Percentiles rank a stretch among this genome's conserved stretches.
Evolutionary conservation across 345 rosid genomes (phyloP).

Genomic region (Eutrema heterophyllum): DNA sequence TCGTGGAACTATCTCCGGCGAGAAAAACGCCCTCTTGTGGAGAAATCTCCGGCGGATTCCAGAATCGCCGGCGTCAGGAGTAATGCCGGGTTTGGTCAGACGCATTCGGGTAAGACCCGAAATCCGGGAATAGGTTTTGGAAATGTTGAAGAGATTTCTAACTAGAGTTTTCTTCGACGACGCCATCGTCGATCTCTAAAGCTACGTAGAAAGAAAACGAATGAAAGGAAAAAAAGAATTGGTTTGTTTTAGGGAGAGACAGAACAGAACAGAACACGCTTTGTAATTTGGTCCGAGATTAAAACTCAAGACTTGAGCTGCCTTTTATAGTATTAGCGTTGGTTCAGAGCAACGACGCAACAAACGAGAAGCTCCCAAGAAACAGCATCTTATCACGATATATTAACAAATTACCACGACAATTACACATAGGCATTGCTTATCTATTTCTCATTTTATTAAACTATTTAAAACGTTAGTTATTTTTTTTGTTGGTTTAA

Average conservation of each 20-base stretch:
- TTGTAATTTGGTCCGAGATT: slow-evolving; percentile 14
- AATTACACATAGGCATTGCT: slow-evolving; percentile 20
- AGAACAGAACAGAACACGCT: slow-evolving; percentile 13
- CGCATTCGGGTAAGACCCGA: slow-evolving; percentile 33
- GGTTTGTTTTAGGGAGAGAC: neutral
- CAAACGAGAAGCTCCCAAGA: slow-evolving; percentile 20
- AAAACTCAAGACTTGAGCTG: slow-evolving; percentile 5
- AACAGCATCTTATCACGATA: slow-evolving; percentile 29
- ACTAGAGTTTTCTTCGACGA: slow-evolving; percentile 65
- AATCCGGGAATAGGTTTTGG: slow-evolving; percentile 44
- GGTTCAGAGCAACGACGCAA: slow-evolving; percentile 13
- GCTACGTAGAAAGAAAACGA: neutral
- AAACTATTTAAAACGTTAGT: neutral
- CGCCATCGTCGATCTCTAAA: slow-evolving; percentile 42
- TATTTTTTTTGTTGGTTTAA: too few relatives aligned
- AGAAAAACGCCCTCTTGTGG: slow-evolving; percentile 46
- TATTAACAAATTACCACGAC: slow-evolving; percentile 11
- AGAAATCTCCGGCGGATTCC: slow-evolving; percentile 61
- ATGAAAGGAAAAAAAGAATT: neutral
- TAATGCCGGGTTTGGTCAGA: slow-evolving; percentile 33
- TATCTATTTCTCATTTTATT: slow-evolving; percentile 9
- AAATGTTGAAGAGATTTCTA: slow-evolving; percentile 50
- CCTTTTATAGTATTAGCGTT: slow-evolving; percentile 21
- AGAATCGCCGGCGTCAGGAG: slow-evolving; percentile 60
- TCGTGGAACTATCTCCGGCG: slow-evolving; percentile 38